A percentile compares a stretch with the other conserved stretches of the same genome.
Evolutionary conservation across 108 stramenopile genomes (phyloP).

Genomic region (Nitzschia sp.): DNA sequence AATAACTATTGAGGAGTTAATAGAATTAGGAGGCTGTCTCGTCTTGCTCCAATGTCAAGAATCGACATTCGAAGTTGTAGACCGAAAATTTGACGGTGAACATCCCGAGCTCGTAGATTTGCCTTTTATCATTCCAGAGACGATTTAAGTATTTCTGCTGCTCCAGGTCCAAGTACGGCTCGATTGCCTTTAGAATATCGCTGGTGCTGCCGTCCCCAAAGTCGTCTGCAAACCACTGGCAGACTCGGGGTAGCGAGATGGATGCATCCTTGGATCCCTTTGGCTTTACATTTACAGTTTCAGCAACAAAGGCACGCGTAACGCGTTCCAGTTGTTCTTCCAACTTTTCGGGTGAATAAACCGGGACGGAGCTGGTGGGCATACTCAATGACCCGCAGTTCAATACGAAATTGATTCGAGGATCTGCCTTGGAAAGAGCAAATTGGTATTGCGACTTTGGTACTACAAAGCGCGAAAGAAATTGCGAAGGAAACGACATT

Average conservation of each 20-base stretch:
- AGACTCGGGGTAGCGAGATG: conserved; percentile 42
- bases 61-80: conserved; percentile 46
- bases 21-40: background rate
- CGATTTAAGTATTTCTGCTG: conserved; percentile 18
- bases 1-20: background rate
- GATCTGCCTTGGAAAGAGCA: conserved; percentile 50
- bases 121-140: conserved; percentile 18
- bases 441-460: conserved; percentile 57
- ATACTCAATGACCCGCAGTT: conserved; percentile 70
- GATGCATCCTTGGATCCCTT: conserved; percentile 21
- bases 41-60: conserved; percentile 28
- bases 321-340: conserved; percentile 42
- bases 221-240: conserved; percentile 57
- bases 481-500: conserved; percentile 62
- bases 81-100: conserved; percentile 33
- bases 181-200: conserved; percentile 26
- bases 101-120: conserved; percentile 18
- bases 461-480: conserved; percentile 57
- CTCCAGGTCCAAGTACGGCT: conserved; percentile 25
- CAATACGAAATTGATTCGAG: conserved; percentile 69
- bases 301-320: conserved; percentile 20
- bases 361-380: conserved; percentile 35
- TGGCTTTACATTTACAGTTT: conserved; percentile 9
- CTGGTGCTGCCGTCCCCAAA: conserved; percentile 39
- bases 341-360: conserved; percentile 30